These are phyloP conservation scores for Candida pini DNA, from an alignment of 805 yeast species.

Conservation along the genomic window DNA sequence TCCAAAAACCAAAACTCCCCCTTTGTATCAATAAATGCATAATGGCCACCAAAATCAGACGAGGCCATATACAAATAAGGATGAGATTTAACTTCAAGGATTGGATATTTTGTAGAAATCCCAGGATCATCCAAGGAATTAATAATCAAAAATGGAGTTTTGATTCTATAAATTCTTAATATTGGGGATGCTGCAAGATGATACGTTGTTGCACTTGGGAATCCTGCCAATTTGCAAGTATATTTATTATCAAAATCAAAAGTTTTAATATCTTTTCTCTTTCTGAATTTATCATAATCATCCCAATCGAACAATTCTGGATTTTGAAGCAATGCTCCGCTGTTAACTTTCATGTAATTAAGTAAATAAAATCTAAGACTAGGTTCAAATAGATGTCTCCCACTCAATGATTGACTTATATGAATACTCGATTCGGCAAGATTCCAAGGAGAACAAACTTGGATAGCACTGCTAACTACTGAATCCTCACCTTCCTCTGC, in stretches of 20 bases:
- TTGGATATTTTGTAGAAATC: constrained; percentile 49
- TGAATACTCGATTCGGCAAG: constrained; percentile 48
- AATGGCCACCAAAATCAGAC: constrained; percentile 69
- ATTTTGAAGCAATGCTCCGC: constrained; percentile 27
- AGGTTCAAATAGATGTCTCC: constrained; percentile 36
- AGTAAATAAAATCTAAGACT: constrained; percentile 36
- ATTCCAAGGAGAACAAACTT: constrained; percentile 72
- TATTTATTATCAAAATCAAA: constrained; percentile 56
- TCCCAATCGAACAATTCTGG: constrained; percentile 24
- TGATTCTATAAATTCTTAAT: constrained; percentile 46
- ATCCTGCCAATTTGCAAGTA: constrained; percentile 60
- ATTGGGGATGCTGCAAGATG: constrained; percentile 62
- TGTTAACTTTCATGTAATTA: constrained; percentile 40
- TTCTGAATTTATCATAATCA: constrained; percentile 24
- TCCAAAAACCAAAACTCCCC: constrained; percentile 44
- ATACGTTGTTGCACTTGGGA: constrained; percentile 55
- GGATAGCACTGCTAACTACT: constrained; percentile 51
- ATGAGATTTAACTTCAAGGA: constrained; percentile 41
- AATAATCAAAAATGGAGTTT: constrained; percentile 57
- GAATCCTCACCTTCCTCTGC: constrained; percentile 58
- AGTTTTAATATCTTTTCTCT: constrained; percentile 34
- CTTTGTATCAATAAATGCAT: constrained; percentile 42
- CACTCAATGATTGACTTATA: constrained; percentile 33
- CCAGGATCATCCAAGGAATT: constrained; percentile 67
- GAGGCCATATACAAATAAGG: constrained; percentile 54